These are phyloP conservation scores for Zelopaecilomyces penicillatus DNA, from an alignment of 2,329 filamentous ascomycete genomes.

Conservation along the genomic window DNA sequence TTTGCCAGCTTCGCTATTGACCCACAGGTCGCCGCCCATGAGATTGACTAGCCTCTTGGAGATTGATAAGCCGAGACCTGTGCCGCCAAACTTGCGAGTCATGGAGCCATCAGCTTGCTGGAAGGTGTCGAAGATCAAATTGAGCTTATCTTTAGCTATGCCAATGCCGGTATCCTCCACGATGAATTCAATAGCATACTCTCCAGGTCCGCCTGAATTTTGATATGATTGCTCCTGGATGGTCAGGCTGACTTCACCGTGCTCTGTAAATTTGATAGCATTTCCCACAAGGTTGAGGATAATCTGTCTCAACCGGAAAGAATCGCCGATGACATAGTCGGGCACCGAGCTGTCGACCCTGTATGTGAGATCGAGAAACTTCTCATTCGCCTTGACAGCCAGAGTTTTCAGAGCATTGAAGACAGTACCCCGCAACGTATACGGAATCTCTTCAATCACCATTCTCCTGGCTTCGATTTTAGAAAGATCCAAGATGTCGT, in stretches of 20 bases:
- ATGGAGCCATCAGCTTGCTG: conserved; percentile 97
- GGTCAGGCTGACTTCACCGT: conserved; percentile 91
- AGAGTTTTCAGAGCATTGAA: conserved; percentile 96
- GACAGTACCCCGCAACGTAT: conserved; percentile 85
- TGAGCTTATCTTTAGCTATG: conserved; percentile 89
- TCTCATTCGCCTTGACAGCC: conserved; percentile 95
- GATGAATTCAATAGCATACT: conserved; percentile 92
- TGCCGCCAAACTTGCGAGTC: conserved; percentile 91
- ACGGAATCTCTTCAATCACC: conserved; percentile 97
- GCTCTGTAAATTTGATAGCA: conserved; percentile 97
- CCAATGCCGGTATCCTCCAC: conserved; percentile 96
- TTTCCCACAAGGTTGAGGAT: conserved; percentile 97
- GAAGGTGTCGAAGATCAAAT: conserved; percentile 97
- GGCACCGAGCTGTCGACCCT: conserved; percentile 89
- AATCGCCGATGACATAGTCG: conserved; percentile 92
- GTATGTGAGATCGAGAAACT: conserved; percentile 86
- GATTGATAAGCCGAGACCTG: conserved; percentile 86
- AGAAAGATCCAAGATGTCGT: conserved; percentile 67
- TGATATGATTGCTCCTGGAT: conserved; percentile 62
- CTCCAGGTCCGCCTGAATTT: conserved; percentile 56
- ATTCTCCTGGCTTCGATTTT: conserved; percentile 93
- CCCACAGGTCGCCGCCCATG: conserved; percentile 96
- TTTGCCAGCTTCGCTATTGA: conserved; percentile 82
- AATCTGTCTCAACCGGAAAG: conserved; percentile 91
- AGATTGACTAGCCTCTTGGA: conserved; percentile 90